Conservation (phyloP, 2,329 filamentous ascomycete genomes). For the Byssothecium circinans region DNA sequence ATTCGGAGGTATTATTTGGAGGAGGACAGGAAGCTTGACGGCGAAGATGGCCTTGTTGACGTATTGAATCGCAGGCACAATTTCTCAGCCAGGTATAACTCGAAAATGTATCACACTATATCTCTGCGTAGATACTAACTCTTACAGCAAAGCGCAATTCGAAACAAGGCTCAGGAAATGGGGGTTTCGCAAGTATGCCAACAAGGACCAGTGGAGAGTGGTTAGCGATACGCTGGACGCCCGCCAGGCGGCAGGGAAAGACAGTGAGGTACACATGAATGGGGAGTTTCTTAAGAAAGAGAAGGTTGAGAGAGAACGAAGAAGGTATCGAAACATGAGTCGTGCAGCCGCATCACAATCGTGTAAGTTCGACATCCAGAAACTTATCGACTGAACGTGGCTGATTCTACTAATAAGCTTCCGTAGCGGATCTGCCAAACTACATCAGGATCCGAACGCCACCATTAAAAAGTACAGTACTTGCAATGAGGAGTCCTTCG, state of each 20-base stretch:
- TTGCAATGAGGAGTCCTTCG: background rate
- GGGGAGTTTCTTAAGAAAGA: constrained; percentile 1
- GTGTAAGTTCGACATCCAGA: background rate
- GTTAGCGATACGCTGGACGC: background rate
- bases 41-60: constrained; percentile 7
- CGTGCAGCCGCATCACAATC: background rate
- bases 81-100: constrained; percentile 7
- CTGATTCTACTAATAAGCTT: background rate
- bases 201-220: constrained; percentile 2
- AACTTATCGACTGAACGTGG: background rate
- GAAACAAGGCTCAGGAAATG: constrained; percentile 7
- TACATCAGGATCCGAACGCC: background rate
- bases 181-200: constrained; percentile 7
- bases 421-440: background rate
- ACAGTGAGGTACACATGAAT: constrained; percentile 1
- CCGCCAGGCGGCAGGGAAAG: background rate
- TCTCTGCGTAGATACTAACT: background rate
- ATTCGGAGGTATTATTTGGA: constrained; percentile 2
- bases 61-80: constrained; percentile 1
- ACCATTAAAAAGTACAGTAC: background rate
- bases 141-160: constrained; percentile 7
- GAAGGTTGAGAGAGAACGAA: constrained; percentile 5
- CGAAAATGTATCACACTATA: background rate
- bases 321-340: background rate
- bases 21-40: constrained; percentile 4